Percentiles rank a stretch among this genome's conserved stretches.
phyloP scores from a whole-genome alignment of 768 basidiomycete genomes.

The Mycena crocata region DNA sequence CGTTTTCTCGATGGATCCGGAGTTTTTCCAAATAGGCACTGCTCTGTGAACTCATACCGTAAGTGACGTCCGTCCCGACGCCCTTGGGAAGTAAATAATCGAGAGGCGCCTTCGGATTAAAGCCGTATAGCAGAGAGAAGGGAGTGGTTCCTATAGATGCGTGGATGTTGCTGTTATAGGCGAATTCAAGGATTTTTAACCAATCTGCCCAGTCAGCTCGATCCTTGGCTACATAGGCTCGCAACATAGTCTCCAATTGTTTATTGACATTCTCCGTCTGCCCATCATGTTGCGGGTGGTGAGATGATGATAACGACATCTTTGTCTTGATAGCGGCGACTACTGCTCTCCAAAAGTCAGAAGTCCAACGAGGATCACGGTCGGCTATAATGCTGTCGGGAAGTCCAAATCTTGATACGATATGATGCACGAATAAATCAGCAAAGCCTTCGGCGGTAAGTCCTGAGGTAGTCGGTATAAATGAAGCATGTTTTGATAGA shows the following conservation, averaged over 20 bases:
- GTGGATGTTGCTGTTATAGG: background rate
- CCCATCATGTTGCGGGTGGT: too few relatives aligned
- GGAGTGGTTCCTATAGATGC: background rate
- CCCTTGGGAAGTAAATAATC: background rate
- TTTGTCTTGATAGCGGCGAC: too few relatives aligned
- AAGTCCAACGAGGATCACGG: too few relatives aligned
- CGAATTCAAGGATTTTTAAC: background rate
- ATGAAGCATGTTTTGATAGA: too few relatives aligned
- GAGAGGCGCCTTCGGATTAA: background rate
- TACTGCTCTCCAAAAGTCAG: too few relatives aligned
- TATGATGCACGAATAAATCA: too few relatives aligned
- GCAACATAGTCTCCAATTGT: background rate
- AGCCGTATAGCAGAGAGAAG: background rate
- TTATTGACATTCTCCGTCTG: background rate
- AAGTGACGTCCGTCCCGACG: background rate
- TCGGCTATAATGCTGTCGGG: too few relatives aligned
- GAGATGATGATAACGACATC: too few relatives aligned
- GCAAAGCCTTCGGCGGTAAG: too few relatives aligned
- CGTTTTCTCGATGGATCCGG: background rate
- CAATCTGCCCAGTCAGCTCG: background rate
- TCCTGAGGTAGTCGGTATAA: too few relatives aligned
- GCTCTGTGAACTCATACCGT: background rate
- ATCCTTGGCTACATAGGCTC: background rate
- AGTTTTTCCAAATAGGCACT: background rate
- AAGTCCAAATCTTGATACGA: too few relatives aligned